Evolutionary conservation across 768 basidiomycete genomes (phyloP).

Genomic region (Amanita muscaria): DNA sequence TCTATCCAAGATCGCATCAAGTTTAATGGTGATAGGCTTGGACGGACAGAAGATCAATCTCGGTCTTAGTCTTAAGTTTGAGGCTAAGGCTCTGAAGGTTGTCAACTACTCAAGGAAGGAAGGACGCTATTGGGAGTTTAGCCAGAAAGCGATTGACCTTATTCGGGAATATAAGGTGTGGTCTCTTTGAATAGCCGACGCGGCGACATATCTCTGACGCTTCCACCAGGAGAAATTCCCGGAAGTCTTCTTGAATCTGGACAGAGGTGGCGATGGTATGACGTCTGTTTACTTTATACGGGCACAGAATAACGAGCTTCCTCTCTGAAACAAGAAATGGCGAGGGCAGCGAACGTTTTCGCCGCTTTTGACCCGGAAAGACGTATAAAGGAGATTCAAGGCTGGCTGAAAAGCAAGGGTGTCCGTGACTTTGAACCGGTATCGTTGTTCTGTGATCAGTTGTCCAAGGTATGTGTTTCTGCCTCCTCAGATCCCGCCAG

Average conservation of each 20-base stretch:
- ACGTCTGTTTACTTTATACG: background rate
- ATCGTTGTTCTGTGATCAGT: constrained; percentile 83
- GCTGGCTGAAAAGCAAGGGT: constrained; percentile 82
- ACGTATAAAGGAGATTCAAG: constrained; percentile 65
- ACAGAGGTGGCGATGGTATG: constrained; percentile 65
- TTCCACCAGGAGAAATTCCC: constrained; percentile 62
- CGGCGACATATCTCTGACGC: background rate
- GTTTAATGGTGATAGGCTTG: constrained; percentile 76
- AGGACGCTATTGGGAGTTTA: constrained; percentile 87
- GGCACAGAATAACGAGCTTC: background rate
- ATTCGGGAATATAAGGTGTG: constrained; percentile 76
- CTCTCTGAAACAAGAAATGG: constrained; percentile 49
- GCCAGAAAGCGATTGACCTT: constrained; percentile 74
- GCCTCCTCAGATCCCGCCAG: no score
- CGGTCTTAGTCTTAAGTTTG: constrained; percentile 93
- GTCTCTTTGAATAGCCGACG: background rate
- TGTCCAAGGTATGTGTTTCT: constrained; percentile 76
- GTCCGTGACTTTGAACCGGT: constrained; percentile 90
- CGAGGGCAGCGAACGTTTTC: constrained; percentile 53
- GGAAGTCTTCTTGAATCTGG: constrained; percentile 68
- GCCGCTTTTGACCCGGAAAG: constrained; percentile 52
- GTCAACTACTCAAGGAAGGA: constrained; percentile 86
- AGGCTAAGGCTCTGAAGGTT: constrained; percentile 89
- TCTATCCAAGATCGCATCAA: constrained; percentile 86
- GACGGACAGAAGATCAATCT: constrained; percentile 81